Base-by-base conservation (phyloP, 1,139 yeast species). In the Spathaspora sp. region DNA sequence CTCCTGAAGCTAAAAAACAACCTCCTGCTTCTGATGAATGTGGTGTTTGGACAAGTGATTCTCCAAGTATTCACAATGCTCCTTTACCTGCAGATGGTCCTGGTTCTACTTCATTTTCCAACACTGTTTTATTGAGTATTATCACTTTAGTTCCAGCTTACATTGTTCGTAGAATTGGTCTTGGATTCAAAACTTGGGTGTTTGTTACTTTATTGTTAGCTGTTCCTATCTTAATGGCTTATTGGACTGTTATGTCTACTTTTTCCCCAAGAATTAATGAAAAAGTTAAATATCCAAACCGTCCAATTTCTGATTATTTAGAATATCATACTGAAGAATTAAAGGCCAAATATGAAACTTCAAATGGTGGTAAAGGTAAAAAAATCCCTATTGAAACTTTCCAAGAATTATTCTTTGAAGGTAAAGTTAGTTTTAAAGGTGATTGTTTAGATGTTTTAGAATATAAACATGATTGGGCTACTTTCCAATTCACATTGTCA, bases 21-120 rank as follows among this genome's bases (percentile, higher is more conserved):
- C 80, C 82, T 25, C 71, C 80, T 33, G 70, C 81, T 13, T 60
- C 76, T 37, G 69, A 68, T 38, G 78, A 67, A 47, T 71, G 70
- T 50, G 93, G 93, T 15, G 78, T 84, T 42, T 67, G 73, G 56
- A 84, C 90, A 51, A 80, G 87, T 39, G 81, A 70, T 42, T 67
- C 76, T 44, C 95, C 96, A 31, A 72, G 95, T 10, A 89, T 89
- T 63, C 80, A 85, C 57, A 89, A 89, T 64, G 96, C 95, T 9
- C 91, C 91, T 20, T 74, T 89, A 54, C 90, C 96, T 34, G 97
- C 96, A 7, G 97, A 89, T 64, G 97, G 97, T 39, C 89, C 96
- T 6, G 91, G 96, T 24, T 76, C 90, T 38, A 82, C 81, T 59
- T 80, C 84, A 56, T 89, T 90, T 68, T 80, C 81, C 66, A 90